These are phyloP conservation scores for Pseudoneurospora amorphoporcata DNA, from an alignment of 495 filamentous ascomycete species.

Conservation along the genomic window DNA sequence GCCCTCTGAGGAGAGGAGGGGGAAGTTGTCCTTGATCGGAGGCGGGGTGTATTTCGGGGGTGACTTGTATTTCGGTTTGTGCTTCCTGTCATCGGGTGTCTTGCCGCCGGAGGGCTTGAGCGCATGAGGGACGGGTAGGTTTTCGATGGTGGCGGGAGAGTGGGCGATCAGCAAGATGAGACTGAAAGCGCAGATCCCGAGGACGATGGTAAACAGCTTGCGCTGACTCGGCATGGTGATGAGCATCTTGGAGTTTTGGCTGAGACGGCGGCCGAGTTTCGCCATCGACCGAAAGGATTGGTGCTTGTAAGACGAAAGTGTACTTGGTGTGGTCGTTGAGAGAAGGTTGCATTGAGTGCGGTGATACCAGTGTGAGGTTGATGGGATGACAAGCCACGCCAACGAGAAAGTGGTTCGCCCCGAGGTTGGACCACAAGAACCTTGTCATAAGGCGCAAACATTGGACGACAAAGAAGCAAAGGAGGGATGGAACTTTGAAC, in stretches of 20 bases:
- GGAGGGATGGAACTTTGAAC: background rate
- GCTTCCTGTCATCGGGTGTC: background rate
- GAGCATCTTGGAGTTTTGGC: background rate
- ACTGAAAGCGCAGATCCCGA: background rate
- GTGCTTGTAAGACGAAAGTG: background rate
- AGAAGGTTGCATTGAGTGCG: background rate
- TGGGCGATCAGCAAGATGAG: background rate
- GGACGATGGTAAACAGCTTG: background rate
- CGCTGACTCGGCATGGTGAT: conserved; percentile 2
- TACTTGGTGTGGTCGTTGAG: background rate
- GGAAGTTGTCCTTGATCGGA: conserved; percentile 28
- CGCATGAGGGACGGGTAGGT: background rate
- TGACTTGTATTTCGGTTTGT: conserved; percentile 26
- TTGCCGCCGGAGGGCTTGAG: background rate
- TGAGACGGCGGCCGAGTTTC: background rate
- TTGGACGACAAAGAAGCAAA: background rate
- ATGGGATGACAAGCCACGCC: background rate
- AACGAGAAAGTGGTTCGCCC: background rate
- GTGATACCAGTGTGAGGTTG: background rate
- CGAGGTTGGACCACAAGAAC: background rate
- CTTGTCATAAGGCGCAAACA: background rate
- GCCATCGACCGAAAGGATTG: background rate
- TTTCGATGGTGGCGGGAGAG: background rate
- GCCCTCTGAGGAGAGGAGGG: conserved; percentile 21
- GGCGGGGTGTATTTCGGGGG: conserved; percentile 24